Evolutionary conservation across 2,329 filamentous ascomycete species (phyloP).

Genomic region (Botryotinia narcissicola): DNA sequence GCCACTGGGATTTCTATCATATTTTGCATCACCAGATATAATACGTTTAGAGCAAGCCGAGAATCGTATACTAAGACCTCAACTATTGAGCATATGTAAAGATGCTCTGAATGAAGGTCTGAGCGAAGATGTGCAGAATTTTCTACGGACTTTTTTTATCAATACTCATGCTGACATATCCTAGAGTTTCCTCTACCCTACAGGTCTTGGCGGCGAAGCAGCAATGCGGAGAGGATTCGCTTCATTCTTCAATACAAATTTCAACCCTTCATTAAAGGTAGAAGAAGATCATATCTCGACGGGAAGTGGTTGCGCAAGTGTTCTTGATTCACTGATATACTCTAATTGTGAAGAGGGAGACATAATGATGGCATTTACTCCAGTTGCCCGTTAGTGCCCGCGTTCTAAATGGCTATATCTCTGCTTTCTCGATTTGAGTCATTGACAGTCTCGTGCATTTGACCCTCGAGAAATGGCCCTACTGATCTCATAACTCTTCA

Average conservation of each 20-base stretch:
- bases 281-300: conserved; percentile 1
- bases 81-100: no score
- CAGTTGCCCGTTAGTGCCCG: not conserved
- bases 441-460: not conserved
- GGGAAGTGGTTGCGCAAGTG: not conserved
- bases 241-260: no score
- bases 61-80: not conserved
- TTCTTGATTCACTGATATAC: not conserved
- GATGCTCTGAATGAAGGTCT: no score
- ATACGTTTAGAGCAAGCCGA: not conserved
- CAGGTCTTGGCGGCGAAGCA: no score
- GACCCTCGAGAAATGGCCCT: no score
- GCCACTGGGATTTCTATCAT: not conserved
- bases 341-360: conserved; percentile 7
- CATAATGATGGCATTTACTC: not conserved
- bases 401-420: not conserved
- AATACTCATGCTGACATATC: not conserved
- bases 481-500: not conserved
- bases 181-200: no score
- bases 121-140: no score
- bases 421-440: not conserved
- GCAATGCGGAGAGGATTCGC: no score
- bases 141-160: not conserved
- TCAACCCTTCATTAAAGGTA: no score
- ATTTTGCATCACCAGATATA: not conserved